Percentiles rank a stretch among this genome's conserved stretches.
Conservation (phyloP, 768 basidiomycete species). For the Calocybe indica region DNA sequence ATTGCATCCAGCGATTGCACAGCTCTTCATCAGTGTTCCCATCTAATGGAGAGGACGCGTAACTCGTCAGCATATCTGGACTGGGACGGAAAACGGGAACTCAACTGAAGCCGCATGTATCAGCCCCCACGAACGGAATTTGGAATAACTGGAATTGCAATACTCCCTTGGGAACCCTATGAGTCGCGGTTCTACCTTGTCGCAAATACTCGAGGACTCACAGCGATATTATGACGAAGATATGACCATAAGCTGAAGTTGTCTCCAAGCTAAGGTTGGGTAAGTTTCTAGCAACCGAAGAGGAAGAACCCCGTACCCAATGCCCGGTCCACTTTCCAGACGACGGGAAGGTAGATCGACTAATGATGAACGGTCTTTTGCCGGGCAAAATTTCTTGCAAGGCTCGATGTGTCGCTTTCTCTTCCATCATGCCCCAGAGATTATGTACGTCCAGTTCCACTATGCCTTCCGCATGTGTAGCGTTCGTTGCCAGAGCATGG, state of each 20-base stretch:
- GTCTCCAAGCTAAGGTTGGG: constrained; percentile 55
- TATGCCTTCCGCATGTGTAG: constrained; percentile 58
- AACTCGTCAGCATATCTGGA: constrained; percentile 2
- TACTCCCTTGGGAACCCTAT: constrained; percentile 39
- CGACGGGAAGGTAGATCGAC: constrained; percentile 64
- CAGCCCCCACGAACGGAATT: constrained; percentile 80
- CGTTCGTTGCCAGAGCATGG: constrained; percentile 63
- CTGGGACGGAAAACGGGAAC: constrained; percentile 4
- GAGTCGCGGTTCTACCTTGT: not conserved
- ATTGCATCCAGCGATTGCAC: constrained; percentile 82
- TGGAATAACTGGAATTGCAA: constrained; percentile 83
- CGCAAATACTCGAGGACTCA: constrained; percentile 11
- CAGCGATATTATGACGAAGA: constrained; percentile 54
- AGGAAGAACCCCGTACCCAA: constrained; percentile 40
- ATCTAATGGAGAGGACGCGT: constrained; percentile 16
- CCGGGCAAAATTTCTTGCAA: constrained; percentile 47
- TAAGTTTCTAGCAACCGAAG: constrained; percentile 1
- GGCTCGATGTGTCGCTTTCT: constrained; percentile 57
- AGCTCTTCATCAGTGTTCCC: constrained; percentile 77
- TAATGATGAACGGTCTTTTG: constrained; percentile 66
- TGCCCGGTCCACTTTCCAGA: constrained; percentile 69
- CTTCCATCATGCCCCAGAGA: constrained; percentile 69
- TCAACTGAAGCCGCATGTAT: constrained; percentile 62
- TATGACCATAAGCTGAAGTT: constrained; percentile 74
- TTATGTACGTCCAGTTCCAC: constrained; percentile 67